These are phyloP conservation scores for Tuber magnatum DNA, from an alignment of 495 filamentous ascomycete species.

Conservation along the genomic window DNA sequence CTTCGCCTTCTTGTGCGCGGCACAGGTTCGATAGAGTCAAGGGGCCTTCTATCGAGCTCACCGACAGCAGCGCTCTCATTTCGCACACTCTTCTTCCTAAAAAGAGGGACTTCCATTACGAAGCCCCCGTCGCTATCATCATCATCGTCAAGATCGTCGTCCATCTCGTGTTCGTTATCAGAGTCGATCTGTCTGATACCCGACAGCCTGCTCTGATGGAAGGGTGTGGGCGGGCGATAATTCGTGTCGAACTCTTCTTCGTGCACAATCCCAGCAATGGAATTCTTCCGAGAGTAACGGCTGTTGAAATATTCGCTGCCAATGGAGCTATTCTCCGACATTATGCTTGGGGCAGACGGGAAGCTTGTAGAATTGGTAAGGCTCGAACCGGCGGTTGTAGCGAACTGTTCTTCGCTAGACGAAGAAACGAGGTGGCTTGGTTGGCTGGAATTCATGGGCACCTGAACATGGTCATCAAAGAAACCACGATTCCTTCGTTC, in stretches of 20 bases:
- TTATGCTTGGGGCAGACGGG: conserved; percentile 33
- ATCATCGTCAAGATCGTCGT: conserved; percentile 25
- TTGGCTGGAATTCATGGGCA: conserved; percentile 5
- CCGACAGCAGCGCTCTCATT: conserved; percentile 26
- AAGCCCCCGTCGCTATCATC: conserved; percentile 37
- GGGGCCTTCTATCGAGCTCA: conserved; percentile 22
- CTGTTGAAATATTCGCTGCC: conserved; percentile 35
- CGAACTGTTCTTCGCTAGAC: conserved; percentile 38
- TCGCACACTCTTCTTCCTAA: conserved; percentile 10
- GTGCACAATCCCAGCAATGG: conserved; percentile 29
- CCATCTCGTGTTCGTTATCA: conserved; percentile 33
- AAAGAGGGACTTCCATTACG: conserved; percentile 23
- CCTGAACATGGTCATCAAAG: conserved; percentile 25
- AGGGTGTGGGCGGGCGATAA: conserved; percentile 28
- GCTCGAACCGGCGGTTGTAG: conserved; percentile 38
- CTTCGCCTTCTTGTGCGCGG: conserved; percentile 27
- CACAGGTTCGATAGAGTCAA: conserved; percentile 18
- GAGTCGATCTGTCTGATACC: conserved; percentile 19
- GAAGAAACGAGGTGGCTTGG: conserved; percentile 29
- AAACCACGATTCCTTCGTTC: conserved; percentile 27
- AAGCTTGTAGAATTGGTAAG: conserved; percentile 40
- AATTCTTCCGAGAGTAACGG: conserved; percentile 37
- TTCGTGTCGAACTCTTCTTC: conserved; percentile 29
- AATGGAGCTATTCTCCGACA: conserved; percentile 38
- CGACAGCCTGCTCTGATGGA: conserved; percentile 17